phyloP scores from a whole-genome alignment of 805 yeast species.

The Nakazawaea ernobii region DNA sequence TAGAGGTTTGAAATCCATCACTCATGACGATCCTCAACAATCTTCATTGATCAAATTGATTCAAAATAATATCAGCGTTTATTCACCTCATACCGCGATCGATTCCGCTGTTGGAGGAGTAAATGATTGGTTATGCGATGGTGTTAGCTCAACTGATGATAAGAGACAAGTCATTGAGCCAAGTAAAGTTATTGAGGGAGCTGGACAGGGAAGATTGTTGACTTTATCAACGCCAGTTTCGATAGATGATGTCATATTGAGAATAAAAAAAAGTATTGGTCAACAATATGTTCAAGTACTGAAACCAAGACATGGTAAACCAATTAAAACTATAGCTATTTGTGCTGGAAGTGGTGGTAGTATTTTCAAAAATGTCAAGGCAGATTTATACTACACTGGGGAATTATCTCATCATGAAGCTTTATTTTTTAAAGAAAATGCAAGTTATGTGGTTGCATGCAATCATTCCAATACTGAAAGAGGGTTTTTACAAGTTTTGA shows the following conservation, averaged over 20 bases:
- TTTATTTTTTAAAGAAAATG: constrained; percentile 61
- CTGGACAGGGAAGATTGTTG: constrained; percentile 82
- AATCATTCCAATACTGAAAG: constrained; percentile 94
- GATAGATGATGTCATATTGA: constrained; percentile 38
- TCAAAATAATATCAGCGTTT: constrained; percentile 77
- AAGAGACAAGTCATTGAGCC: constrained; percentile 38
- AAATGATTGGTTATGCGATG: constrained; percentile 82
- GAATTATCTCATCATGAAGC: constrained; percentile 94
- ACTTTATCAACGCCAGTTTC: constrained; percentile 36
- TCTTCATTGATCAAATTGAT: constrained; percentile 65
- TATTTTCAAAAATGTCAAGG: constrained; percentile 55
- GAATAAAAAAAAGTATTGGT: constrained; percentile 48
- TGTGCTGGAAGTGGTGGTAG: constrained; percentile 96
- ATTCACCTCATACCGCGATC: constrained; percentile 93
- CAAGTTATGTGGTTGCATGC: constrained; percentile 67
- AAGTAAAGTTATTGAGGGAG: constrained; percentile 35
- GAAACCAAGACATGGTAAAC: constrained; percentile 21
- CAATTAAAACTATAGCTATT: constrained; percentile 59
- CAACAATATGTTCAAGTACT: constrained; percentile 64
- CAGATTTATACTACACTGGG: constrained; percentile 82
- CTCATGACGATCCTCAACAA: constrained; percentile 71
- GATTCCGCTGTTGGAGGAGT: constrained; percentile 94
- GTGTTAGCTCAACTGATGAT: constrained; percentile 26
- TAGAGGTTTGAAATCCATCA: constrained; percentile 73
- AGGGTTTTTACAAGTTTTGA: constrained; percentile 60